Evolutionary conservation across 148 eudicot species (phyloP).

Genomic region (Euryodendron excelsum): DNA sequence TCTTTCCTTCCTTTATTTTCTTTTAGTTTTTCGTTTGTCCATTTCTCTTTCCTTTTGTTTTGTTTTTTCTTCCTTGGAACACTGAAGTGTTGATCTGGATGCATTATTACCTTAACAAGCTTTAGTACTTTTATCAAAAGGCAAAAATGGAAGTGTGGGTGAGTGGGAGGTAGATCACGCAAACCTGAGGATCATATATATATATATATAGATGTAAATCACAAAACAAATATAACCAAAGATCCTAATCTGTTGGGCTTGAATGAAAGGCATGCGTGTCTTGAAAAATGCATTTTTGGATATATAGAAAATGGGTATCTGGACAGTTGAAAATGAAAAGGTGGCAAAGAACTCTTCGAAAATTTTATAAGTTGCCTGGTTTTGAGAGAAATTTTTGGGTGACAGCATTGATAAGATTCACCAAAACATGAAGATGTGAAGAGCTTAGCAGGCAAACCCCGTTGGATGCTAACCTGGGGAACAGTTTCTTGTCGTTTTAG

Average conservation of each 20-base stretch:
- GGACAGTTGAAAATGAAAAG: neutral
- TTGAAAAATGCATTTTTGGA: neutral
- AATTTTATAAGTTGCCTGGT: neutral
- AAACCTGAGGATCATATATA: neutral
- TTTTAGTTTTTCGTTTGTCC: too few relatives aligned
- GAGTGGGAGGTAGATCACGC: neutral
- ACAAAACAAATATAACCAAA: neutral
- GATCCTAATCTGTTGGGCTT: neutral
- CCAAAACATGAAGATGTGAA: neutral
- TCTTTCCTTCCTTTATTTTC: neutral
- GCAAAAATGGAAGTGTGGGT: neutral
- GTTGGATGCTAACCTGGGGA: neutral
- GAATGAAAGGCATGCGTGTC: neutral
- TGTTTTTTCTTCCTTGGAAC: too few relatives aligned
- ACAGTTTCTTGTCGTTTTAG: neutral
- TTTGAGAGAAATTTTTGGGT: neutral
- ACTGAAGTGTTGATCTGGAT: neutral
- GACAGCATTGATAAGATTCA: neutral
- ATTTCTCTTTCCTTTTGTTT: neutral
- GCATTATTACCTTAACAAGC: neutral
- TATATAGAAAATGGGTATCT: neutral
- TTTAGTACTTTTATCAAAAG: neutral
- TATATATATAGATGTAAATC: neutral
- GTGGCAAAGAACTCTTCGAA: too few relatives aligned
- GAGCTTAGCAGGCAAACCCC: neutral